These are phyloP conservation scores for Triangularia verruculosa DNA, from an alignment of 2,329 filamentous ascomycete species.

Conservation along the genomic window DNA sequence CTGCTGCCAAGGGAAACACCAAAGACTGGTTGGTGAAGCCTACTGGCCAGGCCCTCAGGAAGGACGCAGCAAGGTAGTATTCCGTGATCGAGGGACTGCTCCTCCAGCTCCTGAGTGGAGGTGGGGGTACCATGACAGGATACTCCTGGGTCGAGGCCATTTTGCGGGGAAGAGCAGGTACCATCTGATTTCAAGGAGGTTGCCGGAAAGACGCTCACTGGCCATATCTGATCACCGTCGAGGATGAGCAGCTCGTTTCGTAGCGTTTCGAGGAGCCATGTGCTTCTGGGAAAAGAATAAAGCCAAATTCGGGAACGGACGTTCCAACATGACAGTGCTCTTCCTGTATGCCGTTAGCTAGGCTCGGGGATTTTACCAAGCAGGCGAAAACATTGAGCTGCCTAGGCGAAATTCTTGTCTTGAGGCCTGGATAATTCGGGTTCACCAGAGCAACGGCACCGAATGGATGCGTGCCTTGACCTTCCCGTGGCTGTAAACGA, in stretches of 20 bases:
- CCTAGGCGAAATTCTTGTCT: not conserved
- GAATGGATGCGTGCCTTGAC: not conserved
- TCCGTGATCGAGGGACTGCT: not conserved
- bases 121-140: conserved; percentile 11
- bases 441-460: not conserved
- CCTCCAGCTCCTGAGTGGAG: not conserved
- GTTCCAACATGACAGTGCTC: not conserved
- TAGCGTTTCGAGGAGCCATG: conserved; percentile 29
- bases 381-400: not conserved
- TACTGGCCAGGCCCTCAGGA: not conserved
- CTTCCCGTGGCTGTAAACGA: not conserved
- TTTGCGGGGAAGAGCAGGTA: conserved; percentile 8
- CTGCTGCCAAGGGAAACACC: conserved; percentile 23
- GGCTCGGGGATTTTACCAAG: not conserved
- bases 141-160: conserved; percentile 10
- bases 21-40: not conserved
- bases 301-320: not conserved
- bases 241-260: conserved; percentile 30
- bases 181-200: conserved; percentile 16
- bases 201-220: not conserved
- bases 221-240: conserved; percentile 31
- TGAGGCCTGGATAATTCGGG: not conserved
- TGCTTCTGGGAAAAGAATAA: not conserved
- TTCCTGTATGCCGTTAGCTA: not conserved
- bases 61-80: conserved; percentile 5